Evolutionary conservation across 2,329 filamentous ascomycete species (phyloP).

Genomic region (Exophiala sp.): DNA sequence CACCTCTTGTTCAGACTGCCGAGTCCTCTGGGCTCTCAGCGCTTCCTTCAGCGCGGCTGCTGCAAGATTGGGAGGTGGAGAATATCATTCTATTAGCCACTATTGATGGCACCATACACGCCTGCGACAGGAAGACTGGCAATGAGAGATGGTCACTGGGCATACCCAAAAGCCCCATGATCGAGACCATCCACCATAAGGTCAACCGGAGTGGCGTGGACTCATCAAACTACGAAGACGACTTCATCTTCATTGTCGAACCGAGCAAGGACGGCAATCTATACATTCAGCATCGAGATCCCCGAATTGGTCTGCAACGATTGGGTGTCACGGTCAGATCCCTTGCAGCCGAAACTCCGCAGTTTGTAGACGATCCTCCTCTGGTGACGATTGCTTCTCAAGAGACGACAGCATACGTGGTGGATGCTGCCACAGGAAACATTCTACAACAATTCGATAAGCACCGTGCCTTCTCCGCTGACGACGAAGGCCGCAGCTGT

Average conservation of each 20-base stretch:
- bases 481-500: slow-evolving; percentile 58
- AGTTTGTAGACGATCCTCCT: slow-evolving; percentile 61
- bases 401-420: slow-evolving; percentile 78
- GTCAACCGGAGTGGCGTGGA: slow-evolving; percentile 59
- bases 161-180: slow-evolving; percentile 71
- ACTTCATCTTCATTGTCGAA: slow-evolving; percentile 93
- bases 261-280: slow-evolving; percentile 80
- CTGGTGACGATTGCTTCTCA: slow-evolving; percentile 90
- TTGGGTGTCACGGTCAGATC: slow-evolving; percentile 58
- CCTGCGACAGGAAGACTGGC: slow-evolving; percentile 80
- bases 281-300: slow-evolving; percentile 73
- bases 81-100: slow-evolving; percentile 99
- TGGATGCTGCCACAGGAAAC: slow-evolving; percentile 78
- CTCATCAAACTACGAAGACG: slow-evolving; percentile 60
- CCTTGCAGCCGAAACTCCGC: slow-evolving; percentile 77
- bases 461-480: slow-evolving; percentile 17
- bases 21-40: slow-evolving; percentile 62
- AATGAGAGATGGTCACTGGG: slow-evolving; percentile 78
- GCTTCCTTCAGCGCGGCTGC: slow-evolving; percentile 89
- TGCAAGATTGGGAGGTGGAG: slow-evolving; percentile 99
- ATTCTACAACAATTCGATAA: slow-evolving; percentile 75
- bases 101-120: slow-evolving; percentile 94
- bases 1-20: slow-evolving; percentile 71
- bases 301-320: slow-evolving; percentile 42
- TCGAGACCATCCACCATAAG: slow-evolving; percentile 79